These are phyloP conservation scores for Lactarius evosmus DNA, from an alignment of 768 basidiomycete genomes.

Conservation along the genomic window DNA sequence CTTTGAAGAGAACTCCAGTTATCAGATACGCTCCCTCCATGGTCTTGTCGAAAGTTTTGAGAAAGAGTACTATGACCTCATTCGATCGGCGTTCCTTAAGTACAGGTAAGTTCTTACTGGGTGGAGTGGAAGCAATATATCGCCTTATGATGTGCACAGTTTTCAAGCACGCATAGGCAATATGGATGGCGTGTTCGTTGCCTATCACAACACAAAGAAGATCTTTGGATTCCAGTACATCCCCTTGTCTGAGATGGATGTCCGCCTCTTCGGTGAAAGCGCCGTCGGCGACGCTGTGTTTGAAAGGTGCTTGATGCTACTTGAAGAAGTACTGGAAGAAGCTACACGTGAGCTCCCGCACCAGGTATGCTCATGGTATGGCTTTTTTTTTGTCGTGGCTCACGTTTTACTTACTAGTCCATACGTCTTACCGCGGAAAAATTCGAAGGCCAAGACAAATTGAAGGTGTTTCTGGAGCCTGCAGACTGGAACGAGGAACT, in stretches of 20 bases:
- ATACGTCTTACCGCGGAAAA: conserved; percentile 64
- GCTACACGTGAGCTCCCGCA: conserved; percentile 58
- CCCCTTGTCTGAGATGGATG: conserved; percentile 84
- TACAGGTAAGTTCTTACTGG: conserved; percentile 57
- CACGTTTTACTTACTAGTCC: conserved; percentile 39
- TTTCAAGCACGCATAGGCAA: conserved; percentile 95
- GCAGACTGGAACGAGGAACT: conserved; percentile 43
- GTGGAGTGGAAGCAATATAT: not conserved
- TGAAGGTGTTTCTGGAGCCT: conserved; percentile 71
- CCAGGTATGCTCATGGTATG: conserved; percentile 46
- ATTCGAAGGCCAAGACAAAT: conserved; percentile 36
- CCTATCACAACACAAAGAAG: conserved; percentile 81
- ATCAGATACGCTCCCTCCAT: conserved; percentile 59
- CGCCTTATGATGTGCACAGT: conserved; percentile 39
- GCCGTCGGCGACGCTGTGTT: conserved; percentile 74
- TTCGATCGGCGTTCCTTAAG: conserved; percentile 92
- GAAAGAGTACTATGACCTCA: conserved; percentile 90
- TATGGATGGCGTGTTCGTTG: conserved; percentile 93
- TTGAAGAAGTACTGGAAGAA: conserved; percentile 65
- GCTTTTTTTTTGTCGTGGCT: conserved; percentile 2
- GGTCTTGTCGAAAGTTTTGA: conserved; percentile 82
- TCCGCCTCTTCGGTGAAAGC: conserved; percentile 61
- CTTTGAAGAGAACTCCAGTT: conserved; percentile 80
- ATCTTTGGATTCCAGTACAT: conserved; percentile 96
- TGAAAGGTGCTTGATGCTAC: conserved; percentile 61